A percentile compares a stretch with the other conserved stretches of the same genome.
These are phyloP conservation scores for Aegilops sharonensis DNA, from an alignment of 176 grass and related monocot species.

Conservation along the genomic window DNA sequence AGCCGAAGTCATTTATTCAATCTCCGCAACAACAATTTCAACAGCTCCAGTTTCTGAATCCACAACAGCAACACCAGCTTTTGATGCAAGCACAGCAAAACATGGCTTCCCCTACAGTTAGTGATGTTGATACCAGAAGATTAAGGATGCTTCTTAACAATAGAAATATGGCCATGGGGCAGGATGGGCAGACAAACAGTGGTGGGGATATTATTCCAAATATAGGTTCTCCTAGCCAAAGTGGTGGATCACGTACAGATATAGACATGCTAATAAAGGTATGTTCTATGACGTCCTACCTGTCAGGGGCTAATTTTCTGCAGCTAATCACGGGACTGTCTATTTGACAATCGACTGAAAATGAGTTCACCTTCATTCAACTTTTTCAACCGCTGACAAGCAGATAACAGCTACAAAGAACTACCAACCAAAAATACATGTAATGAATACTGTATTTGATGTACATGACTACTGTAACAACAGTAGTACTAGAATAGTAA, in stretches of 20 bases:
- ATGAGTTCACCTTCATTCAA: too few species aligned
- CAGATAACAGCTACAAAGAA: too few species aligned
- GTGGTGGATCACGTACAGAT: conserved; percentile 40
- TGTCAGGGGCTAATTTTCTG: neutral
- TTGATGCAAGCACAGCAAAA: conserved; percentile 73
- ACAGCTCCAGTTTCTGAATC: conserved; percentile 69
- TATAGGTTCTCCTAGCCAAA: conserved; percentile 74
- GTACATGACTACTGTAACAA: too few species aligned
- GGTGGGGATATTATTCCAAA: conserved; percentile 65
- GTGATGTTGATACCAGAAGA: conserved; percentile 78
- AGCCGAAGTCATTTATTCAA: conserved; percentile 70
- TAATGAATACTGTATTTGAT: too few species aligned
- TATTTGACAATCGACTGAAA: too few species aligned
- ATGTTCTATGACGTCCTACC: neutral
- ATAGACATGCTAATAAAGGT: conserved; percentile 83
- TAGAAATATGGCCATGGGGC: conserved; percentile 57
- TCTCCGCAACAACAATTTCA: conserved; percentile 54
- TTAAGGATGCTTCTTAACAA: conserved; percentile 76
- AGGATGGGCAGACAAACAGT: conserved; percentile 70
- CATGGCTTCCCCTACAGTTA: conserved; percentile 62
- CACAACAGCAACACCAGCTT: conserved; percentile 76
- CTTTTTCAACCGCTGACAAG: too few species aligned
- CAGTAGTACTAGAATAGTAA: too few species aligned
- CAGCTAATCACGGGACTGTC: too few species aligned
- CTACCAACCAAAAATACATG: too few species aligned